Percentiles rank a stretch among this genome's conserved stretches.
These are phyloP conservation scores for Gymnopus androsaceus DNA, from an alignment of 1,284 basidiomycete species.

Conservation along the genomic window DNA sequence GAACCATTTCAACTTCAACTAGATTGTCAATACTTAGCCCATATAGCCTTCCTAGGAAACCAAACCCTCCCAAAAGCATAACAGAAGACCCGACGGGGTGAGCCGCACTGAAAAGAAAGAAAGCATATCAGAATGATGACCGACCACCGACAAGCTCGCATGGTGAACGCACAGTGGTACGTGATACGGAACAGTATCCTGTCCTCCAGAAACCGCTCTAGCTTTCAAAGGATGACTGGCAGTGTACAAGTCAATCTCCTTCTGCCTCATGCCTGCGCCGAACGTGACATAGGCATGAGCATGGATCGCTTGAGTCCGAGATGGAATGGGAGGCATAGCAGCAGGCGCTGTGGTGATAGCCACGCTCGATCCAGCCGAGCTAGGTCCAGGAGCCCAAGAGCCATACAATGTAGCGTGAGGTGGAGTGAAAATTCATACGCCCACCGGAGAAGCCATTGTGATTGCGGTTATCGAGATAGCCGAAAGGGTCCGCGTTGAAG, in stretches of 20 bases:
- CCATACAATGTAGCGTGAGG: constrained; percentile 32
- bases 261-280: constrained; percentile 80
- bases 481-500: constrained; percentile 49
- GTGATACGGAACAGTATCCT: constrained; percentile 74
- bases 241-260: constrained; percentile 79
- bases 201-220: constrained; percentile 47
- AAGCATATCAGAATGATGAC: constrained; percentile 12
- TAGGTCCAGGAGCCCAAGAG: constrained; percentile 34
- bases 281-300: constrained; percentile 78
- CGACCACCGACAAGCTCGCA: too few species aligned
- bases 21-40: constrained; percentile 86
- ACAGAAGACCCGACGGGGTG: constrained; percentile 80
- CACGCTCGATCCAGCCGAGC: constrained; percentile 36
- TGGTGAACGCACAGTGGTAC: constrained; percentile 76
- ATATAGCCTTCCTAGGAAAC: constrained; percentile 81
- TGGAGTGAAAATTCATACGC: constrained; percentile 29
- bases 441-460: constrained; percentile 24
- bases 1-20: constrained; percentile 83
- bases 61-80: constrained; percentile 88
- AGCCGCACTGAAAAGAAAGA: constrained; percentile 51
- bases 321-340: constrained; percentile 38
- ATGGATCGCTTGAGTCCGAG: constrained; percentile 58
- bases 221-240: constrained; percentile 69
- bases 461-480: constrained; percentile 46
- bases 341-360: constrained; percentile 29